Conservation (phyloP, 768 basidiomycete species). For the Naganishia onofrii region DNA sequence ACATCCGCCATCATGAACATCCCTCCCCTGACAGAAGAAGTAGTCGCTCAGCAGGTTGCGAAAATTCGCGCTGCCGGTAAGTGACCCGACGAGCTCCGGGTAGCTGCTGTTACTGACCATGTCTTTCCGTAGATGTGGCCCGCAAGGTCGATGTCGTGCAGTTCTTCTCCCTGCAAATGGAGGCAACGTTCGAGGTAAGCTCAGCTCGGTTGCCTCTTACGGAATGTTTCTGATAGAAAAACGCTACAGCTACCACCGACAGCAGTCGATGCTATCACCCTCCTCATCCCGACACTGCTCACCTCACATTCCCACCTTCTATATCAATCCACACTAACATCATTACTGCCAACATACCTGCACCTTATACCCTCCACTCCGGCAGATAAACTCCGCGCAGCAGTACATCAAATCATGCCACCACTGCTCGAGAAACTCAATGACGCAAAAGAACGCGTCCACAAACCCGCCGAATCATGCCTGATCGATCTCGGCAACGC, state of each 20-base stretch:
- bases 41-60: background rate
- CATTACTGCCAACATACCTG: conserved; percentile 44
- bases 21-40: conserved; percentile 9
- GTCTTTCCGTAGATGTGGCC: background rate
- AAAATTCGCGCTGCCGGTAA: conserved; percentile 12
- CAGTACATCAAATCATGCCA: conserved; percentile 40
- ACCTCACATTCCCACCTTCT: conserved; percentile 37
- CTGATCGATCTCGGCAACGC: conserved; percentile 37
- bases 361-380: conserved; percentile 34
- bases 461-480: conserved; percentile 36
- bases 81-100: background rate
- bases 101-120: background rate
- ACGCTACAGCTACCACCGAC: conserved; percentile 39
- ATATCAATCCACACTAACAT: conserved; percentile 35
- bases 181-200: conserved; percentile 39
- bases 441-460: conserved; percentile 47
- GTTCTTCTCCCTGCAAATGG: conserved; percentile 44
- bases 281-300: conserved; percentile 38
- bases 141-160: conserved; percentile 48
- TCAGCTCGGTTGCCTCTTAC: background rate
- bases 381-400: conserved; percentile 38
- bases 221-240: background rate
- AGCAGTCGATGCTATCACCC: conserved; percentile 42
- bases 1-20: conserved; percentile 4
- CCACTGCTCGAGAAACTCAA: conserved; percentile 45